Base-by-base conservation (phyloP, 108 stramenopile species). In the Bacterosira constricta region DNA sequence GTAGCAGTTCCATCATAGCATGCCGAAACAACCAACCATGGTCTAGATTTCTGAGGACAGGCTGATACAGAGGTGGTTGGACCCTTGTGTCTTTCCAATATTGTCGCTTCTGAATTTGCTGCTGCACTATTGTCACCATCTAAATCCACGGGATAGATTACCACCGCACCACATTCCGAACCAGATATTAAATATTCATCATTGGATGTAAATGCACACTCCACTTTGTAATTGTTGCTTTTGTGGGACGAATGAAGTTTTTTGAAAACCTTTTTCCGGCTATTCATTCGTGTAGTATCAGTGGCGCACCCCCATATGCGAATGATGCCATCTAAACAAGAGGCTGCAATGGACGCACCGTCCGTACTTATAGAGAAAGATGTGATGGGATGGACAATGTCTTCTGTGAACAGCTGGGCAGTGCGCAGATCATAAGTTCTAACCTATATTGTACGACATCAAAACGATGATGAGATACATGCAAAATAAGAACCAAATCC, bases 301-400 rank as follows among this genome's bases (percentile, higher is more conserved):
- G 37, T 37, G 15, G 27, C 18, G 34, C 52, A 17, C 27, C 86
- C 87, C 59, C 88, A 64, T 25, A 94, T 36, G 12, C 90, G 90
- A 66, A 94, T 91, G 13, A 81, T 75, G 3, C 88, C 88, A 74
- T 94, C 90, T 64, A 91, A 71, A 63, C 93, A 90, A 10, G 86
- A 85, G 20, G 89, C 77, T 25, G 78, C 89, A 15, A 86, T 51
- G 38, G 82, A 90, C 41, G 76, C 41, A 7, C 85, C 85, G 46
- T 90, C 90, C 37, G 75, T 64, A 0, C 88, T 81, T 2, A 63
- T 46, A 21, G 85, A 71, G 73, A 91, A 84, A 34, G 84, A 79
- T 12, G 88, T 86, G 27, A 94, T 87, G 30, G 88, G 74, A 37
- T 77, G 69, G 1, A 67, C 74, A 49, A 83, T 63, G 31, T 88